Evolutionary conservation across 345 rosid species (phyloP).

Genomic region (Acer negundo): DNA sequence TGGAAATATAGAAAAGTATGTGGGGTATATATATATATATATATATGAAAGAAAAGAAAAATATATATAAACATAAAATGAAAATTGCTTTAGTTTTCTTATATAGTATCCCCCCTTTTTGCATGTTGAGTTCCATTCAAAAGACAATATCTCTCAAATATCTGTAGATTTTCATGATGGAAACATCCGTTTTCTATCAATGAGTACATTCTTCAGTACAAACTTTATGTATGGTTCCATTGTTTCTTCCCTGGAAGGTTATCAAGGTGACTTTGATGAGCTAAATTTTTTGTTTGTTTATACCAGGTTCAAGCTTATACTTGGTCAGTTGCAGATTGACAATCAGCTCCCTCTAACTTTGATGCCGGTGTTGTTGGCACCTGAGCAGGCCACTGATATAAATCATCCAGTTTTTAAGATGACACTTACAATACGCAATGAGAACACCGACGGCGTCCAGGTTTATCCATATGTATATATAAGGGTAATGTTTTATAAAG

Average conservation of each 20-base stretch:
- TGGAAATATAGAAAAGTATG: not conserved
- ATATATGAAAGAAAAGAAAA: not conserved
- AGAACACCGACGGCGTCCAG: constrained; percentile 71
- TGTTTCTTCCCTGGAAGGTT: not conserved
- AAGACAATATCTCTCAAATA: not conserved
- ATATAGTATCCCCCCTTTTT: not conserved
- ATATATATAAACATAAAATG: not conserved
- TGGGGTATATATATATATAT: not conserved
- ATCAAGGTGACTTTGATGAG: constrained; percentile 6
- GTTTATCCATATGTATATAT: constrained; percentile 86
- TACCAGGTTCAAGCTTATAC: constrained; percentile 91
- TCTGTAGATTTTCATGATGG: not conserved
- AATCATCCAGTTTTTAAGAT: constrained; percentile 93
- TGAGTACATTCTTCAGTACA: not conserved
- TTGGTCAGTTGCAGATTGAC: constrained; percentile 88
- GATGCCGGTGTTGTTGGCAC: constrained; percentile 91
- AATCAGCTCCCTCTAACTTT: constrained; percentile 93
- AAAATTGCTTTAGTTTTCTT: not conserved
- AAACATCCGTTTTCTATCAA: not conserved
- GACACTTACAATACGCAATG: constrained; percentile 80
- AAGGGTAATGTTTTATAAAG: constrained; percentile 62
- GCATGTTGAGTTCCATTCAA: not conserved
- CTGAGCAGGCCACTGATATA: constrained; percentile 68
- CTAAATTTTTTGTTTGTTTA: constrained; percentile 18
- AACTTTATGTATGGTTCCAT: not conserved